Evolutionary conservation across 1,284 basidiomycete genomes (phyloP).

Genomic region (Cutaneotrichosporon curvatum): DNA sequence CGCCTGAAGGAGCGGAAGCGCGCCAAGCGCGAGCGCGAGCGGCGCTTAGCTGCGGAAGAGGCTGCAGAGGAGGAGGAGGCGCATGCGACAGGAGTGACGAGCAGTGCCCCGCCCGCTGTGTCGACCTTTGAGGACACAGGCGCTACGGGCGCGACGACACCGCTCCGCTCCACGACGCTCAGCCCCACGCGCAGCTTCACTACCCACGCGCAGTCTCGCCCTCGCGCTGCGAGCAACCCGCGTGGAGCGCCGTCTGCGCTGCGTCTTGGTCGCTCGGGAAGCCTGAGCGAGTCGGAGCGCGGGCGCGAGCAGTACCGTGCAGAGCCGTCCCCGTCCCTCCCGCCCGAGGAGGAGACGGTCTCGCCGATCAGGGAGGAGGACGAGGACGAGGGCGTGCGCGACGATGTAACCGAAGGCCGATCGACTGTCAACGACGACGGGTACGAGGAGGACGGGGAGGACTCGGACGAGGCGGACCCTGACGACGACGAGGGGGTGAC

Average conservation of each 20-base stretch:
- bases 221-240: too few relatives aligned
- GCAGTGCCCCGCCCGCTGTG: background rate
- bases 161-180: background rate
- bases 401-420: too few relatives aligned
- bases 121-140: background rate
- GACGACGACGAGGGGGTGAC: slow-evolving; percentile 72
- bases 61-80: slow-evolving; percentile 20
- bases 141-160: background rate
- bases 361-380: slow-evolving; percentile 1
- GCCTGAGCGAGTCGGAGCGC: background rate
- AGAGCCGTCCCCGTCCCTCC: background rate
- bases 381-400: background rate
- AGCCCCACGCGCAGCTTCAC: slow-evolving; percentile 3
- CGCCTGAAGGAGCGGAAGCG: slow-evolving; percentile 50
- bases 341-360: too few relatives aligned
- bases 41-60: slow-evolving; percentile 18
- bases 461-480: slow-evolving; percentile 24
- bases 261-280: background rate
- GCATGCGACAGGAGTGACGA: slow-evolving; percentile 1
- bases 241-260: slow-evolving; percentile 9
- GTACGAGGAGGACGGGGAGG: background rate
- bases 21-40: slow-evolving; percentile 35
- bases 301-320: background rate
- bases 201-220: too few relatives aligned
- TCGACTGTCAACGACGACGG: slow-evolving; percentile 29